Percentiles rank a stretch among this genome's conserved stretches.
These are phyloP conservation scores for Sarocladium brachiariae DNA, from an alignment of 2,329 filamentous ascomycete species.

Conservation along the genomic window DNA sequence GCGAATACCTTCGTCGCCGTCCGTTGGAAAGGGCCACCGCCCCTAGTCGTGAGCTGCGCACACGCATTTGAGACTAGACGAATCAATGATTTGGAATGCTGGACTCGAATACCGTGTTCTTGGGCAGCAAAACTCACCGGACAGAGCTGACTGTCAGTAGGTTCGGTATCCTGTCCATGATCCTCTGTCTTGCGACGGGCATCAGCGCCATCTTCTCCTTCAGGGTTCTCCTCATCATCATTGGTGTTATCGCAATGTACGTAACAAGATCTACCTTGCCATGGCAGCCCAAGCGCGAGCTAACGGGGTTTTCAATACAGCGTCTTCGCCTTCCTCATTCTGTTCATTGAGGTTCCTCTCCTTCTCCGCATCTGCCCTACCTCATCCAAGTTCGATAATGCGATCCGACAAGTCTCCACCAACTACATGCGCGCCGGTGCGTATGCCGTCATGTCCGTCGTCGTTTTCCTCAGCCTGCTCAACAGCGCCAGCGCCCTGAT, in stretches of 20 bases:
- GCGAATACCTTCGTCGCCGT: no score
- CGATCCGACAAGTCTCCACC: conserved; percentile 87
- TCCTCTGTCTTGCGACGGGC: conserved; percentile 62
- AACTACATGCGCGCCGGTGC: conserved; percentile 94
- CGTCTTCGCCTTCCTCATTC: conserved; percentile 62
- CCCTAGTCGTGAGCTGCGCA: no score
- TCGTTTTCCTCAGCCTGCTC: conserved; percentile 80
- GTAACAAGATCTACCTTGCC: conserved; percentile 19
- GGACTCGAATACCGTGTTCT: conserved; percentile 7
- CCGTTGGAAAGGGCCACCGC: no score
- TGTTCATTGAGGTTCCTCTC: conserved; percentile 87
- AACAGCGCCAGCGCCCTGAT: conserved; percentile 64
- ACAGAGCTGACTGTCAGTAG: conserved; percentile 32
- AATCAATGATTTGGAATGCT: background rate
- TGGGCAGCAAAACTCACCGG: no score
- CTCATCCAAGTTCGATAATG: conserved; percentile 76
- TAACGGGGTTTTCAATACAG: conserved; percentile 33
- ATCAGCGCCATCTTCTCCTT: conserved; percentile 61
- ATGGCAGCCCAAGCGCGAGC: background rate
- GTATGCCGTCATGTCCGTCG: conserved; percentile 70
- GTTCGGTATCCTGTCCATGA: conserved; percentile 64
- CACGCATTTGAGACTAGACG: background rate
- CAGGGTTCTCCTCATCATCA: conserved; percentile 39
- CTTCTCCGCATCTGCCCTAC: conserved; percentile 97
- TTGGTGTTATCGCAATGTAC: conserved; percentile 48